phyloP scores from a whole-genome alignment of 1,284 basidiomycete species.

The Cutaneotrichosporon mucoides region DNA sequence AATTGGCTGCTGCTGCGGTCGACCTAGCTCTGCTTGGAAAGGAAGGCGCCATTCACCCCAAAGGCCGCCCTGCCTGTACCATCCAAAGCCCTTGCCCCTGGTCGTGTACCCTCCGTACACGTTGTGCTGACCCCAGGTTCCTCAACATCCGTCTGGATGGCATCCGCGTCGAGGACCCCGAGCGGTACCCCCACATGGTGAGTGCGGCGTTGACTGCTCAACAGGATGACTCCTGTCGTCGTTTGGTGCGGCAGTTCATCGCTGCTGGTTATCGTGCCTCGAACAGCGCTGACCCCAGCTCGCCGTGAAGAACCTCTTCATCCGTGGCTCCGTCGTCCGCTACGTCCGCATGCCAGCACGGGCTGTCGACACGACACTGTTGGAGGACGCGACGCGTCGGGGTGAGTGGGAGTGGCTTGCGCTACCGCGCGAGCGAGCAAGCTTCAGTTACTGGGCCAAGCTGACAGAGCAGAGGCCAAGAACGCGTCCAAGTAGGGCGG shows the following conservation, averaged over 20 bases:
- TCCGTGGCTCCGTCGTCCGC: slow-evolving; percentile 94
- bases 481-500: slow-evolving; percentile 3
- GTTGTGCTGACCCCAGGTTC: slow-evolving; percentile 59
- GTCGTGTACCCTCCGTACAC: too few relatives aligned
- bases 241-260: too few relatives aligned
- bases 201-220: slow-evolving; percentile 23
- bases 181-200: slow-evolving; percentile 96
- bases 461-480: slow-evolving; percentile 8
- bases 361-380: slow-evolving; percentile 88
- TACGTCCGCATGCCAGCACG: slow-evolving; percentile 92
- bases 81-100: too few relatives aligned
- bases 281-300: slow-evolving; percentile 61
- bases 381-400: slow-evolving; percentile 96
- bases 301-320: slow-evolving; percentile 98
- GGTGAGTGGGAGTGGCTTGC: slow-evolving; percentile 54
- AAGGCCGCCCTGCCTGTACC: too few relatives aligned
- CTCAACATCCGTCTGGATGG: slow-evolving; percentile 94
- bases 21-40: too few relatives aligned
- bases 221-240: too few relatives aligned
- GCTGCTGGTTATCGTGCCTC: too few relatives aligned
- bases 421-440: too few relatives aligned
- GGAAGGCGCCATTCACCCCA: too few relatives aligned
- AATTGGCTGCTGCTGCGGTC: too few relatives aligned
- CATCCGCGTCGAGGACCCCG: slow-evolving; percentile 88
- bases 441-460: neutral